These are phyloP conservation scores for Arabidopsis hybrid DNA, from an alignment of 441 rosid species.

Conservation along the genomic window DNA sequence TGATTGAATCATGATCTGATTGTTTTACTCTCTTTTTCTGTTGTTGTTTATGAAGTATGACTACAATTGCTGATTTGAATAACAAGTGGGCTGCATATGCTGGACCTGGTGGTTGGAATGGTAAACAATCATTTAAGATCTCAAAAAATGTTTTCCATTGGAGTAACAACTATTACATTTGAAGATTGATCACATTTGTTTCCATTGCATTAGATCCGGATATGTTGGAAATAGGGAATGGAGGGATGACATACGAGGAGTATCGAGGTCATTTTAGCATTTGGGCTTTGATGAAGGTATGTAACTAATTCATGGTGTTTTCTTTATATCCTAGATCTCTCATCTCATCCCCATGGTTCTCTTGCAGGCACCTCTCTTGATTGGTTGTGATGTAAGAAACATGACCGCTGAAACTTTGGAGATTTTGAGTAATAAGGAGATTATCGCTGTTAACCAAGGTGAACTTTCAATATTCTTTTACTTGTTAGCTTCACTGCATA, in stretches of 20 bases:
- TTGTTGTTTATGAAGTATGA: constrained; percentile 65
- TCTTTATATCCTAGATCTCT: neutral
- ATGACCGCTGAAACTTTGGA: constrained; percentile 77
- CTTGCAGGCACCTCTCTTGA: constrained; percentile 89
- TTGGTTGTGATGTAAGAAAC: constrained; percentile 92
- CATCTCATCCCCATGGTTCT: neutral
- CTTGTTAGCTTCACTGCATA: constrained; percentile 18
- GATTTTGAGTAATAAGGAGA: constrained; percentile 82
- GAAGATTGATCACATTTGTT: constrained; percentile 20
- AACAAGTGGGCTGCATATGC: constrained; percentile 97
- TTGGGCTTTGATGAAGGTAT: constrained; percentile 97
- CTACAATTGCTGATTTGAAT: constrained; percentile 85
- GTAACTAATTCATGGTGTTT: neutral
- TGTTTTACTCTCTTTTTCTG: constrained; percentile 6
- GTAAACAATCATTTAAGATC: constrained; percentile 48
- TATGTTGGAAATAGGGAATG: constrained; percentile 99
- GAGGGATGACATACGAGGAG: constrained; percentile 91
- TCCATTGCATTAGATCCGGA: constrained; percentile 75
- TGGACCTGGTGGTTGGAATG: constrained; percentile 99
- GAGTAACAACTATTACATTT: constrained; percentile 8
- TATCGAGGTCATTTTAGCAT: constrained; percentile 94
- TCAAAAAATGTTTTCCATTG: neutral
- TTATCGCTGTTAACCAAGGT: constrained; percentile 95
- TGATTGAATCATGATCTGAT: constrained; percentile 11
- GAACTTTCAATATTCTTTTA: constrained; percentile 19